Evolutionary conservation across 2,329 filamentous ascomycete genomes (phyloP), one percentile per base, ranked within the genome.

Genomic region (Trichophyton verrucosum): DNA sequence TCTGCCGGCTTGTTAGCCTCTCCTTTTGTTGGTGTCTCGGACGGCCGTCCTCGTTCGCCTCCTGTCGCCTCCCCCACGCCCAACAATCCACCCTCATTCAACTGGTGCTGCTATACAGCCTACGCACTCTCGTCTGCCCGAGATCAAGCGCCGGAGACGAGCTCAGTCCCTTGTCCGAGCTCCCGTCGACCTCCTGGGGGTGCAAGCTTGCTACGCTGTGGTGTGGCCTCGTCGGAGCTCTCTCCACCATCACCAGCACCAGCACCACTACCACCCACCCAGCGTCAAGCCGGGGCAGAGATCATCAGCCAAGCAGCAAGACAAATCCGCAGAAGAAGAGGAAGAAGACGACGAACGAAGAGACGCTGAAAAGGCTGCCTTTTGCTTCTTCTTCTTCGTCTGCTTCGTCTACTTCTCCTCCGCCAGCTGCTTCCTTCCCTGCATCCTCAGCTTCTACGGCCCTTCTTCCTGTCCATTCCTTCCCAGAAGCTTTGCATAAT

Each of bases 21-120:
- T 42, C 62, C 58, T 61, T 38, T 58, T 60, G 57, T 63, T 60
- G 49, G 8, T 42, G 30, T 40, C 55, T 24, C 55, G n/a, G 40
- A 44, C 15, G 40, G 17, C 36, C 40, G 13, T 17, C 38, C 40
- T 59, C 42, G n/a, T 42, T 20, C 42, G 33, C 33, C 55, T 57
- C 55, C 55, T 42, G 22, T 38, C 51, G 55, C 55, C 55, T 7
- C 17, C 55, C 20, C 20, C 33, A 24, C 27, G 24, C 38, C 33
- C 33, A 20, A 36, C 53, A n/a, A n/a, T 13, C 22, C 11, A 22
- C 55, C 33, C n/a, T 53, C 49, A 7, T 53, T 53, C 49, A 27
- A 51, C 33, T 13, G 46, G 20, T 30, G 49, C 49, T 15, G 49
- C 49, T 30, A n/a, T 24, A 53, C 27, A 53, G 15, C 13, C 13